Evolutionary conservation across 116 monocot genomes (phyloP).

Genomic region (Phalaenopsis hybrid): DNA sequence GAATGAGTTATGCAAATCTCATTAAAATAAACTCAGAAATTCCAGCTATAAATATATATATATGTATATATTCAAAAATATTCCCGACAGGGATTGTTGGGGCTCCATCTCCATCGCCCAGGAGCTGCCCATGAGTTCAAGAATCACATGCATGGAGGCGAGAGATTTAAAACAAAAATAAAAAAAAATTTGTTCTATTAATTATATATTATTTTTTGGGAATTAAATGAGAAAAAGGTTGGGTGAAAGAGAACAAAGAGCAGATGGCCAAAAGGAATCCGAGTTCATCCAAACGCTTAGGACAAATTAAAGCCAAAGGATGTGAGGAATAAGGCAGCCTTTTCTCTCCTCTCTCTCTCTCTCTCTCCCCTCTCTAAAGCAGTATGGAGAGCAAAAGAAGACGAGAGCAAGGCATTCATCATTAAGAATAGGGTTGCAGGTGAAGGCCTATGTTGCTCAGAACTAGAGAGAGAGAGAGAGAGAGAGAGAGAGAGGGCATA

Average conservation of each 20-base stretch:
- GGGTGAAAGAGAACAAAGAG: neutral
- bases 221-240: constrained; percentile 5
- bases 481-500: neutral
- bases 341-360: neutral
- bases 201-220: no score
- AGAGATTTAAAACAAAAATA: neutral
- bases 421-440: constrained; percentile 3
- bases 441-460: neutral
- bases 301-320: neutral
- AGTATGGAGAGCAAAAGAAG: neutral
- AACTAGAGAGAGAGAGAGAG: constrained; percentile 4
- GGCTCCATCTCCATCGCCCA: constrained; percentile 1
- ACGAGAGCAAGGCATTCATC: neutral
- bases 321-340: neutral
- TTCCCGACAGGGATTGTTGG: no score
- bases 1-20: no score
- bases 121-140: neutral
- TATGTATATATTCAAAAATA: no score
- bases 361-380: no score
- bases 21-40: no score
- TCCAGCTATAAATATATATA: no score
- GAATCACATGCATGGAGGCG: neutral
- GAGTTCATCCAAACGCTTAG: neutral
- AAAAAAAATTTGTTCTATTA: no score
- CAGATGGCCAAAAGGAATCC: neutral